These are phyloP conservation scores for Fusarium acutatum DNA, from an alignment of 2,329 filamentous ascomycete species.

Conservation along the genomic window DNA sequence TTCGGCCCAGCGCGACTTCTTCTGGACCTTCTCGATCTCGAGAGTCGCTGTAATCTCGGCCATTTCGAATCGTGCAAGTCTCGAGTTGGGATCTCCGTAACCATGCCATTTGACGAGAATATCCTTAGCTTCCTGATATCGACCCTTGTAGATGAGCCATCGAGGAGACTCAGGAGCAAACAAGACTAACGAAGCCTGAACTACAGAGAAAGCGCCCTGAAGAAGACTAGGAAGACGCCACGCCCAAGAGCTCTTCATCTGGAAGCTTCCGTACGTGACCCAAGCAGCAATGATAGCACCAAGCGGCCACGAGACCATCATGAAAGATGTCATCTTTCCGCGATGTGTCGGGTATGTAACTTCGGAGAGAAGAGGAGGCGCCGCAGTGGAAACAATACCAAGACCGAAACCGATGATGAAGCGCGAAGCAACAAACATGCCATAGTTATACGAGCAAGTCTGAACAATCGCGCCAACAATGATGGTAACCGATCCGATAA, in stretches of 20 bases:
- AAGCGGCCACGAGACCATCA: conserved; percentile 32
- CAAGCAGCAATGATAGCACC: conserved; percentile 37
- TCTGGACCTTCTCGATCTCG: conserved; percentile 38
- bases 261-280: conserved; percentile 53
- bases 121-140: conserved; percentile 31
- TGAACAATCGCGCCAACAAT: conserved; percentile 44
- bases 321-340: conserved; percentile 44
- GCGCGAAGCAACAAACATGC: conserved; percentile 47
- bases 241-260: conserved; percentile 52
- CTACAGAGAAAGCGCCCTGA: conserved; percentile 48
- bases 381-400: conserved; percentile 42
- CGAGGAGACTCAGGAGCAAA: conserved; percentile 34
- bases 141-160: conserved; percentile 41
- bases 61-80: conserved; percentile 33
- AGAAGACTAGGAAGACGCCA: conserved; percentile 61
- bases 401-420: conserved; percentile 54
- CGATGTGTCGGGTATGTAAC: conserved; percentile 49
- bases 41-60: conserved; percentile 33
- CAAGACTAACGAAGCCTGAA: conserved; percentile 10
- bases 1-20: conserved; percentile 31
- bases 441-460: conserved; percentile 42
- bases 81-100: conserved; percentile 23
- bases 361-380: conserved; percentile 48
- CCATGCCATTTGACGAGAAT: conserved; percentile 37
- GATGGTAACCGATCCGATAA: conserved; percentile 40